Base-by-base conservation (phyloP, 306 rosid species). In the Citrullus amarus region DNA sequence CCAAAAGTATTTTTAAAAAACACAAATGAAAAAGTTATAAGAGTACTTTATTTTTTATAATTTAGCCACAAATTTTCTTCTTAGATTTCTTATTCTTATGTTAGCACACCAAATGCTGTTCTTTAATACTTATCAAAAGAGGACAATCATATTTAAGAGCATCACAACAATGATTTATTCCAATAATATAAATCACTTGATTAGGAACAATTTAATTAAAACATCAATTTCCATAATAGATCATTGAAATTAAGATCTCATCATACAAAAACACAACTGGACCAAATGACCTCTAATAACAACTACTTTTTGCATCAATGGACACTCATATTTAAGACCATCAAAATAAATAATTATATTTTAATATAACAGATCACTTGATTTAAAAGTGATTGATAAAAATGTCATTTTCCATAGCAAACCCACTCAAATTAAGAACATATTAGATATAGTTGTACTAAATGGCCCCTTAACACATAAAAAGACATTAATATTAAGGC, bases 91-190 rank as follows among this genome's bases (percentile, higher is more conserved):
- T 58, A 22, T 9, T 9, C 5, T 20, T 0, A 9, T 20, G 12
- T 20, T 57, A 2, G 32, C 62, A 57, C 22, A 57, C 62, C 10
- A 55, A 55, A 55, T 55, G 69, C 28, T 60, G 22, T 16, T 32
- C 25, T 34, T 36, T 38, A 38, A 16, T 8, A 39, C 70, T 14
- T 57, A 20, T 57, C 62, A 57, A 20, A 3, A n/a, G 13, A 56
- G 13, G 67, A 62, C 69, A 62, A 67, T 67, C 51, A 56, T 18
- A 48, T 70, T 70, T 70, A 70, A 46, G 76, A 70, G 18, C 57
- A 70, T 70, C 76, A 43, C 50, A 69, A 22, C 58, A 70, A 70
- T 25, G 36, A 70, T 70, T 70, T 43, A 3, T 20, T 34, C 18
- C 39, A 17, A 38, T 8, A 48, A 48, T 38, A 67, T 38, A 67